A percentile compares a stretch with the other conserved stretches of the same genome.
These are phyloP conservation scores for Phytophthora rubi DNA, from an alignment of 352 stramenopile genomes.

Conservation along the genomic window DNA sequence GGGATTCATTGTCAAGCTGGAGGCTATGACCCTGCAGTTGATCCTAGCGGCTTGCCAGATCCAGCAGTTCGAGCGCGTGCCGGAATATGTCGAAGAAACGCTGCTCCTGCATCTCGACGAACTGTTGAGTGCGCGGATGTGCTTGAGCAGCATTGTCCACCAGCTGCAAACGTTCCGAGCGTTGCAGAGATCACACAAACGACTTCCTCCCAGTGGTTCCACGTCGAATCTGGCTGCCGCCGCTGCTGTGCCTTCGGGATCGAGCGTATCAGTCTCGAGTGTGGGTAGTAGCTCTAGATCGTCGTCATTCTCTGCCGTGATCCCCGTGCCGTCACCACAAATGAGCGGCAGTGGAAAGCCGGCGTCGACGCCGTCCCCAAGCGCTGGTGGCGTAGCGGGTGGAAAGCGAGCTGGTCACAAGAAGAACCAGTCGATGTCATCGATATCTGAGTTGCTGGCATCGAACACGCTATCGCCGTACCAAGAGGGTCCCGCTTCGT, in stretches of 20 bases:
- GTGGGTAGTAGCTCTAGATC: slow-evolving; percentile 43
- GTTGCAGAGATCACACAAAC: slow-evolving; percentile 50
- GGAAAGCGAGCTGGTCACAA: slow-evolving; percentile 81
- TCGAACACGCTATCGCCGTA: slow-evolving; percentile 64
- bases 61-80: slow-evolving; percentile 79
- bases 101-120: slow-evolving; percentile 75
- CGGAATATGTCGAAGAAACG: slow-evolving; percentile 77
- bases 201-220: slow-evolving; percentile 40
- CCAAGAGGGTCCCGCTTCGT: slow-evolving; percentile 54
- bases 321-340: slow-evolving; percentile 37
- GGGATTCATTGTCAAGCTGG: slow-evolving; percentile 71
- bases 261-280: slow-evolving; percentile 39
- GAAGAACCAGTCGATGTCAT: slow-evolving; percentile 91
- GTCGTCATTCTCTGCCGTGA: slow-evolving; percentile 45
- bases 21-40: slow-evolving; percentile 71
- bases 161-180: slow-evolving; percentile 75
- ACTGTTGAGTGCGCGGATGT: slow-evolving; percentile 75
- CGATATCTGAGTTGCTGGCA: slow-evolving; percentile 83
- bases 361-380: slow-evolving; percentile 40
- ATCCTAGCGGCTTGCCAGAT: slow-evolving; percentile 79
- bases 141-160: slow-evolving; percentile 75
- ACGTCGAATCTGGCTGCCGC: slow-evolving; percentile 32
- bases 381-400: slow-evolving; percentile 28
- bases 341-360: slow-evolving; percentile 43
- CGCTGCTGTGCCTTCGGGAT: slow-evolving; percentile 28